Base-by-base conservation (phyloP, 2,329 filamentous ascomycete genomes). In the Dryadomyces quercivorus region DNA sequence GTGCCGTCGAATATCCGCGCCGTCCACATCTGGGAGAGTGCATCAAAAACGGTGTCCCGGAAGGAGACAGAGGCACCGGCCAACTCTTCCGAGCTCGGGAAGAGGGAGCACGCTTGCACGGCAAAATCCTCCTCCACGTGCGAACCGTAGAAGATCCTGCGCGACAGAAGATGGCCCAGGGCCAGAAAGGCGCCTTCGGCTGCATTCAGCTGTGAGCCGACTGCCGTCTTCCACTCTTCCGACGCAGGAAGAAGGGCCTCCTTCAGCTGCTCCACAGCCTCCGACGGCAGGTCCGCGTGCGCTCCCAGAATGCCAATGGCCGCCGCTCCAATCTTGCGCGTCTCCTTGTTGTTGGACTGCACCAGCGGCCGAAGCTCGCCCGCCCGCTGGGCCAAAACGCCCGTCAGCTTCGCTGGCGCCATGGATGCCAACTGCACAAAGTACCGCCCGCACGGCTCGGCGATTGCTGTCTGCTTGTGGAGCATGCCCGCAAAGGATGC, bases 241-340 rank as follows among this genome's bases (percentile, higher is more conserved):
- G 76, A 63, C 16, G 74, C 72, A 16, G 67, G 62, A 7, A 79
- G 68, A 15, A 85, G 69, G 0, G 68, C 63, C 16, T 66, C 59
- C 22, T 82, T 63, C 9, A 72, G 67, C 16, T 66, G 67, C 9
- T 69, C 62, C 13, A 82, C 61, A 3, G 69, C 63, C 13, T 67
- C 62, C 0, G 69, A 60, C 2, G 73, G 61, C 55, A 74, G 74
- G 7, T 61, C 63, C 4, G 75, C 73, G 65, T 92, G 86, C 0
- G 88, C 85, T 1, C 79, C 82, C 5, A 96, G 69, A 13, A 95
- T 85, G 0, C 90, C 91, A 61, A 90, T 81, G 0, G 82, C 78
- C 57, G 82, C 82, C 16, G 88, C 83, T 1, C 84, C 83, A 31
- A 84, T 72, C 42, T 75, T 72, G 40, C 91, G 78, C 6, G 85